These are phyloP conservation scores for Ophiocordyceps australis DNA, from an alignment of 2,329 filamentous ascomycete species.

Conservation along the genomic window DNA sequence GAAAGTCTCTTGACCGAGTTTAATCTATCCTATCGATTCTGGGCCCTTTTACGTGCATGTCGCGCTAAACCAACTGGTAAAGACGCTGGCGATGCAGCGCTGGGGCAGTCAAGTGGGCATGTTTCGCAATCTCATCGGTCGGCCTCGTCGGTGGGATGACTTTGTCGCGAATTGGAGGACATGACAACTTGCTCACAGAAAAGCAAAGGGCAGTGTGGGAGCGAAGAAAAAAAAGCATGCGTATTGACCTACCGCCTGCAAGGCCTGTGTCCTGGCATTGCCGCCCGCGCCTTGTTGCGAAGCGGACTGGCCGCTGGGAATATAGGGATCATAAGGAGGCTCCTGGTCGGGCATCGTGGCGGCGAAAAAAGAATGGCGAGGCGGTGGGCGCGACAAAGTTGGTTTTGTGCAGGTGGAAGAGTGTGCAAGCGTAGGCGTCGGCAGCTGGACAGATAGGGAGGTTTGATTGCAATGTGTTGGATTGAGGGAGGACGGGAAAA, in stretches of 20 bases:
- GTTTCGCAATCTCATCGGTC: too few relatives aligned
- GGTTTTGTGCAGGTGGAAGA: background rate
- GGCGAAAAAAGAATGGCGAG: too few relatives aligned
- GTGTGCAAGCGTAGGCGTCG: background rate
- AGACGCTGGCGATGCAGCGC: too few relatives aligned
- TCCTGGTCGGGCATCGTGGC: slow-evolving; percentile 33
- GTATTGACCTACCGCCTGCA: slow-evolving; percentile 61
- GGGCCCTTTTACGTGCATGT: background rate
- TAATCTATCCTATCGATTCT: slow-evolving; percentile 4
- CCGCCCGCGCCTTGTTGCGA: slow-evolving; percentile 22
- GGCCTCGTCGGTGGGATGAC: too few relatives aligned
- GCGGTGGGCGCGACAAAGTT: background rate
- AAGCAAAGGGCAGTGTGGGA: background rate
- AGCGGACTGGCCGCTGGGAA: slow-evolving; percentile 47
- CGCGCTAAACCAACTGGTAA: too few relatives aligned
- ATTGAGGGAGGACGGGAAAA: slow-evolving; percentile 1
- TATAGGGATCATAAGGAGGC: slow-evolving; percentile 75
- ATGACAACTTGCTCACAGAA: too few relatives aligned
- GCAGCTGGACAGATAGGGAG: slow-evolving; percentile 2
- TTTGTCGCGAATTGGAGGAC: too few relatives aligned
- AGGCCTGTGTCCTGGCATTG: slow-evolving; percentile 38
- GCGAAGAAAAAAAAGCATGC: background rate
- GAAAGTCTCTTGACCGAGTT: too few relatives aligned
- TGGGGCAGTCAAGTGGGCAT: too few relatives aligned
- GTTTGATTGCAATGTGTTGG: slow-evolving; percentile 1